A percentile compares a stretch with the other conserved stretches of the same genome.
phyloP scores from a whole-genome alignment of 192 early-diverging fungal genomes.

The Jimgerdemannia lactiflua region DNA sequence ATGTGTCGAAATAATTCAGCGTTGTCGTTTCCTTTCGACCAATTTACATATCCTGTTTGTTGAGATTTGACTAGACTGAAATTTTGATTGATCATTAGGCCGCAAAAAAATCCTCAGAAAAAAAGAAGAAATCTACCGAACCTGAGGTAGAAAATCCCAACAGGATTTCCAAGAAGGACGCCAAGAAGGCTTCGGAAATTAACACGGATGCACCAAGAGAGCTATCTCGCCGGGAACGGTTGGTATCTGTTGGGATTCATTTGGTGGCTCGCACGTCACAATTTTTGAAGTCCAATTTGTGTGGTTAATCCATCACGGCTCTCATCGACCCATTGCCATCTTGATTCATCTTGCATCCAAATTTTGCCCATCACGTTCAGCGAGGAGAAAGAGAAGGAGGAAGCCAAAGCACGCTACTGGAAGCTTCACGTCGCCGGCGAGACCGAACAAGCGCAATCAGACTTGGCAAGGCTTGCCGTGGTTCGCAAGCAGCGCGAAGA shows the following conservation, averaged over 20 bases:
- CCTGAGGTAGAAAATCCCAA: constrained; percentile 9
- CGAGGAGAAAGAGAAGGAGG: constrained; percentile 51
- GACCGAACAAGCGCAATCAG: constrained; percentile 51
- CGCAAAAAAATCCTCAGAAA: background rate
- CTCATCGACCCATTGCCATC: constrained; percentile 3
- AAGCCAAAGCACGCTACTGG: constrained; percentile 43
- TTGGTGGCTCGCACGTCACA: background rate
- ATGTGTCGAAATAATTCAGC: background rate
- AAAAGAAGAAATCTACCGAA: background rate
- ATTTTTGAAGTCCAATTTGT: background rate
- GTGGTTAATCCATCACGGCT: background rate
- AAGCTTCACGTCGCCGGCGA: constrained; percentile 50
- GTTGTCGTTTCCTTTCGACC: background rate
- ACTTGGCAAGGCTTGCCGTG: constrained; percentile 47
- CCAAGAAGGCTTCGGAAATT: background rate
- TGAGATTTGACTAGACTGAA: background rate
- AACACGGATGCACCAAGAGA: constrained; percentile 2
- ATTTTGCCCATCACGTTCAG: constrained; percentile 6
- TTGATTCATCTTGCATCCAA: no score
- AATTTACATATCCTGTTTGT: background rate
- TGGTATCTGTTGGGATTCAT: background rate
- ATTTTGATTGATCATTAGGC: background rate
- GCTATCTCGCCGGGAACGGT: constrained; percentile 6
- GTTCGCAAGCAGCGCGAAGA: constrained; percentile 50
- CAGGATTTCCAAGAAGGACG: background rate